A percentile compares a stretch with the other conserved stretches of the same genome.
phyloP scores from a whole-genome alignment of 2,329 filamentous ascomycete genomes.

The Bipolaris bicolor region DNA sequence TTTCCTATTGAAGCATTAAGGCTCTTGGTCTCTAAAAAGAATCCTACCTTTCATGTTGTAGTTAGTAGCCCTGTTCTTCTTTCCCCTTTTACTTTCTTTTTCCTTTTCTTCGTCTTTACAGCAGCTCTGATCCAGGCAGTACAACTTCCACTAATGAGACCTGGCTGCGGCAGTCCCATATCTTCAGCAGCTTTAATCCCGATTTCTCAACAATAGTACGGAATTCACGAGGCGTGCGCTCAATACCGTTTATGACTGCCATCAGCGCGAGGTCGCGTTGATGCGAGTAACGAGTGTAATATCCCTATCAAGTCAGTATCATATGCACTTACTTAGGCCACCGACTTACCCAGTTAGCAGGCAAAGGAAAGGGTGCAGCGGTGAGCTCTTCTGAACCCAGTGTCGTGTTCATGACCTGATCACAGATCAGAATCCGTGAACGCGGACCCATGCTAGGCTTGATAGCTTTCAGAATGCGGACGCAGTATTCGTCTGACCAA shows the following conservation, averaged over 20 bases:
- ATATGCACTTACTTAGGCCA: background rate
- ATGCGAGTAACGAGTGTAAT: slow-evolving; percentile 16
- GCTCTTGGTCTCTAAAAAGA: too few species aligned
- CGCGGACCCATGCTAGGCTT: slow-evolving; percentile 35
- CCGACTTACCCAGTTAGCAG: slow-evolving; percentile 1
- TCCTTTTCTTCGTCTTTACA: background rate
- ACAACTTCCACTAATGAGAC: background rate
- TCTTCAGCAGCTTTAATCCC: slow-evolving; percentile 24
- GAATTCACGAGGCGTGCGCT: slow-evolving; percentile 33
- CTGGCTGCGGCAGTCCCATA: slow-evolving; percentile 1
- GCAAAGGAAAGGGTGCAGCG: background rate
- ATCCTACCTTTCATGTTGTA: too few species aligned
- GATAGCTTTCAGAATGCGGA: slow-evolving; percentile 36
- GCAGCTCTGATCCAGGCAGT: background rate
- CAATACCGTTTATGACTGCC: slow-evolving; percentile 30
- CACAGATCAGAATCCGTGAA: slow-evolving; percentile 38
- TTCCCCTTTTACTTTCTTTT: too few species aligned
- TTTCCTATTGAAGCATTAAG: too few species aligned
- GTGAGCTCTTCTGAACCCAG: slow-evolving; percentile 35
- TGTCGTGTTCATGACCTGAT: slow-evolving; percentile 39
- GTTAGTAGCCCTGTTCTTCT: too few species aligned
- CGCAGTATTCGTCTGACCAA: slow-evolving; percentile 37
- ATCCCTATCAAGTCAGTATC: background rate
- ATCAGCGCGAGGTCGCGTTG: slow-evolving; percentile 40
- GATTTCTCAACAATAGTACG: slow-evolving; percentile 27